Conservation (phyloP, 1,139 yeast genomes). For the Hansenula anomala region DNA sequence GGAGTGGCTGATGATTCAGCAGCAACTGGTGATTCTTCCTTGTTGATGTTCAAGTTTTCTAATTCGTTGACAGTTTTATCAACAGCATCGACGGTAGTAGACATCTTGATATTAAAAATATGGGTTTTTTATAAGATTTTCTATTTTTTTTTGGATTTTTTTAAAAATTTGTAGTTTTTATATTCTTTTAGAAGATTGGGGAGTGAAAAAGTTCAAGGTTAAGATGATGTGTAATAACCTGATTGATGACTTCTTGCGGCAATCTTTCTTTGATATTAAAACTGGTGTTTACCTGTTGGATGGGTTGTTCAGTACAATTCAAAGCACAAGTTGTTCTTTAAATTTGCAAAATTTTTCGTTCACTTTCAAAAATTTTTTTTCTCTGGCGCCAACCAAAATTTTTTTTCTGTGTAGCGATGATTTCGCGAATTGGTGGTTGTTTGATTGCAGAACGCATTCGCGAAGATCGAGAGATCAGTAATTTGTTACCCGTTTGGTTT, state of each 20-base stretch:
- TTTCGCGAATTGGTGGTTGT: too few relatives aligned
- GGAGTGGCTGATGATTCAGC: constrained; percentile 11
- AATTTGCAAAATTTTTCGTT: neutral
- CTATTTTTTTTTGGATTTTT: constrained; percentile 22
- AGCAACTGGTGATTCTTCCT: constrained; percentile 1
- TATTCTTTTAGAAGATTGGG: neutral
- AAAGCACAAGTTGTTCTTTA: too few relatives aligned
- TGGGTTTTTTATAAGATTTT: constrained; percentile 14
- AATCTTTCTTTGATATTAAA: neutral
- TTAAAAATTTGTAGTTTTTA: neutral
- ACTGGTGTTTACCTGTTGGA: too few relatives aligned
- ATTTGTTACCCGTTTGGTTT: too few relatives aligned
- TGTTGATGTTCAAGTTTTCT: constrained; percentile 31
- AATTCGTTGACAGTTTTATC: constrained; percentile 32
- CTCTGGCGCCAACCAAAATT: too few relatives aligned
- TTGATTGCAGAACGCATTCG: too few relatives aligned
- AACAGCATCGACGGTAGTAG: constrained; percentile 31
- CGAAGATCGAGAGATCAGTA: too few relatives aligned
- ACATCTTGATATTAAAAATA: constrained; percentile 24
- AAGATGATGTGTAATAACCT: neutral
- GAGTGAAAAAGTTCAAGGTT: neutral
- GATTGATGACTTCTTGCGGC: neutral
- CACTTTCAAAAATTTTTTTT: neutral
- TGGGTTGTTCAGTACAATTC: too few relatives aligned
- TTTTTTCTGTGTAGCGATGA: too few relatives aligned